Conservation (phyloP, 148 eudicot species). For the Arbutus unedo region DNA sequence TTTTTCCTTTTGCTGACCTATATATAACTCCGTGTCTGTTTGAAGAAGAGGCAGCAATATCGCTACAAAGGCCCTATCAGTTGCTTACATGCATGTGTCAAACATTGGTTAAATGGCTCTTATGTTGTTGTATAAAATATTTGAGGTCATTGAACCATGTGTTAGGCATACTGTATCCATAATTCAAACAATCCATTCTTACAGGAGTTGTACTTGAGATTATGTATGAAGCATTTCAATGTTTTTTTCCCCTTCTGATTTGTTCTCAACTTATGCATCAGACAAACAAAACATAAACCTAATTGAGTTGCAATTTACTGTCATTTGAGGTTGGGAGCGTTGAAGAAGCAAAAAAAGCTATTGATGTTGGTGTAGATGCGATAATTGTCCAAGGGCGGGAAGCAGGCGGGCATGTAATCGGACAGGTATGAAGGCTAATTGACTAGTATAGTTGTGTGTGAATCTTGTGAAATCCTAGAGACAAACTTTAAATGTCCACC, state of each 20-base stretch:
- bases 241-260: background rate
- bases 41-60: background rate
- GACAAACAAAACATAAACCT: background rate
- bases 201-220: background rate
- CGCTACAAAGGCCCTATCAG: background rate
- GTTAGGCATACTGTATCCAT: background rate
- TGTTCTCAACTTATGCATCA: background rate
- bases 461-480: background rate
- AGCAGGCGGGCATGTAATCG: conserved; percentile 97
- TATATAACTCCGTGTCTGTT: background rate
- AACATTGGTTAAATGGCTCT: background rate
- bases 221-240: background rate
- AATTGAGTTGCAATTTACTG: background rate
- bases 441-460: background rate
- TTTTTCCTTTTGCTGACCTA: background rate
- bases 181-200: background rate
- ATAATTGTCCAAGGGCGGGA: conserved; percentile 89
- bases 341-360: conserved; percentile 68
- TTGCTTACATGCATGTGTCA: background rate
- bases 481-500: background rate
- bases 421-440: conserved; percentile 48
- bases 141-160: background rate
- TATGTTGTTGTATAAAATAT: background rate
- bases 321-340: conserved; percentile 65
- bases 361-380: conserved; percentile 74